These are phyloP conservation scores for Ammopiptanthus mongolicus DNA, from an alignment of 306 rosid genomes.

Conservation along the genomic window DNA sequence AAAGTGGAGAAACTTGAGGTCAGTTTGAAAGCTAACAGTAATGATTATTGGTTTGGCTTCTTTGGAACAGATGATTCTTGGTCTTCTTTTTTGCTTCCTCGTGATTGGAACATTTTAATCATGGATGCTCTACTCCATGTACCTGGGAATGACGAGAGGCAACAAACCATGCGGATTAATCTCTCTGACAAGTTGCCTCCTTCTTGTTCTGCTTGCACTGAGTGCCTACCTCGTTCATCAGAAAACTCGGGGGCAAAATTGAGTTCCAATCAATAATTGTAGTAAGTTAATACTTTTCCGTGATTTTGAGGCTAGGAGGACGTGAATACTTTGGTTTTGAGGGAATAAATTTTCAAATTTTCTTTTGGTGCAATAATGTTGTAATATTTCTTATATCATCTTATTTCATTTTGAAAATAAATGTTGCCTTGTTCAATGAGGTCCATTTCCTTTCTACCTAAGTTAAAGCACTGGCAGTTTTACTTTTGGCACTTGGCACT, in stretches of 20 bases:
- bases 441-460: too few relatives aligned
- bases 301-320: constrained; percentile 11
- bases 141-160: constrained; percentile 72
- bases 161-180: constrained; percentile 60
- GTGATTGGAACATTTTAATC: constrained; percentile 82
- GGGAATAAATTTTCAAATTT: constrained; percentile 24
- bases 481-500: too few relatives aligned
- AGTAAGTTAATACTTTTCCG: too few relatives aligned
- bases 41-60: constrained; percentile 15
- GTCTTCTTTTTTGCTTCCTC: constrained; percentile 62
- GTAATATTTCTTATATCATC: background rate
- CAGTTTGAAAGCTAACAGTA: constrained; percentile 2
- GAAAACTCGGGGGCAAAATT: constrained; percentile 39
- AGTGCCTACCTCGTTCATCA: constrained; percentile 26
- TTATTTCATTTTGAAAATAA: constrained; percentile 6
- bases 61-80: constrained; percentile 59
- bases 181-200: constrained; percentile 39
- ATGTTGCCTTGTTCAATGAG: background rate
- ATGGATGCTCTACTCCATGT: constrained; percentile 90
- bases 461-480: too few relatives aligned
- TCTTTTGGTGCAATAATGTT: constrained; percentile 3
- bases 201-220: constrained; percentile 46
- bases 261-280: constrained; percentile 18
- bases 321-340: background rate
- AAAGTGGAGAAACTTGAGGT: background rate